Base-by-base conservation (phyloP, 2,329 filamentous ascomycete species). In the Escovopsis sp. region DNA sequence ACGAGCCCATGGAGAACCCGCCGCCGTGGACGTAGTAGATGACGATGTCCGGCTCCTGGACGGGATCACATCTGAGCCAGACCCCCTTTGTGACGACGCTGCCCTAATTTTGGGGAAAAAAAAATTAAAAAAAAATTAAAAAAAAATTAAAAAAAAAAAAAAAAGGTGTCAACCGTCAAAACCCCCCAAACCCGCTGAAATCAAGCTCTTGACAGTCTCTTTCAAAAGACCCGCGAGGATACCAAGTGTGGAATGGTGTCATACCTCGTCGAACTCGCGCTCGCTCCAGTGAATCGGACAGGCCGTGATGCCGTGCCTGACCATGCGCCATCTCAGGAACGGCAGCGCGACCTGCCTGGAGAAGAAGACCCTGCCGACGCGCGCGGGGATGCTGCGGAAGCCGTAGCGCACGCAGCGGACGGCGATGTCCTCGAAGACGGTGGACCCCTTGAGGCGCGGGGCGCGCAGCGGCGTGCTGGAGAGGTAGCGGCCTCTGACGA, bases 21-120 rank as follows among this genome's bases (percentile, higher is more conserved):
- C 86, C 86, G 13, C 82, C 85, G 56, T 93, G 85, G 34, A 75
- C 74, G 56, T 91, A 91, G 56, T 86, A 89, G 2, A 93, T 60
- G n/a, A 87, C 77, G 42, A 91, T 65, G 55, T 91, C 84, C 0
- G 84, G 80, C 41, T 72, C 66, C 39, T 67, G 61, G 33, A 68
- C 64, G 13, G 72, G 68, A 50, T 84, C 70, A 36, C 72, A 62
- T 35, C 72, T 71, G 39, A 87, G 74, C 78, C 82, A 89, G 4
- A 89, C 61, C 2, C 84, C 84, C 44, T 67, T 67, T 43, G 79
- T 47, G 33, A 50, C 45, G n/a, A 71, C 37, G 57, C 64, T 68
- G 40, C 45, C 53, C 49, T 51, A n/a, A n/a, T n/a, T n/a, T n/a
- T n/a, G n/a, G n/a, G n/a, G n/a, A n/a, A n/a, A n/a, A n/a, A n/a